phyloP scores from a whole-genome alignment of 2,329 filamentous ascomycete species.

The Aspergillus luchuensis region DNA sequence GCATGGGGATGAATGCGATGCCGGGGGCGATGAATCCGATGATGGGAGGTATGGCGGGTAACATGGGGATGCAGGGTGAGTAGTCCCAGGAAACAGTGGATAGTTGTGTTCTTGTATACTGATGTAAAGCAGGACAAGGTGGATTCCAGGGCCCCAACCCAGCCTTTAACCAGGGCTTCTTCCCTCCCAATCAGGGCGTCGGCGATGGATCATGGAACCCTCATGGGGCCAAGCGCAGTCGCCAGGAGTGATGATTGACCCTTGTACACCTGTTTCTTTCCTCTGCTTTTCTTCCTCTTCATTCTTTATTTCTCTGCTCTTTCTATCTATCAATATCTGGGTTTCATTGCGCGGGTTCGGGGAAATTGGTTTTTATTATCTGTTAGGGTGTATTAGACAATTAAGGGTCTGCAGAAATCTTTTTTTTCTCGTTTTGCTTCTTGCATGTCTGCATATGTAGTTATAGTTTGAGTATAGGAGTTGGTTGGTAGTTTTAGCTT shows the following conservation, averaged over 20 bases:
- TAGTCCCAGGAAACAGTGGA: background rate
- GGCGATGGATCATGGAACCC: constrained; percentile 73
- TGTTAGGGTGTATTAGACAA: constrained; percentile 28
- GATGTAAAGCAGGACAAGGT: constrained; percentile 40
- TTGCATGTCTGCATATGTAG: background rate
- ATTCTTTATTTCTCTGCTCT: too few relatives aligned
- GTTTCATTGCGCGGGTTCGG: constrained; percentile 15
- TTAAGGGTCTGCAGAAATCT: constrained; percentile 15
- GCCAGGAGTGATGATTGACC: constrained; percentile 60
- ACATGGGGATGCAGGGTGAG: constrained; percentile 54
- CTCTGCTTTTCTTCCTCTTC: constrained; percentile 1
- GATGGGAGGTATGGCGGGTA: constrained; percentile 52
- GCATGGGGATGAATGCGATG: constrained; percentile 58
- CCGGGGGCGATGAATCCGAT: constrained; percentile 61
- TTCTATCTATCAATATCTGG: too few relatives aligned
- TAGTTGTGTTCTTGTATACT: background rate
- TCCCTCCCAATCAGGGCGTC: constrained; percentile 54
- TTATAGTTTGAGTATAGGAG: background rate
- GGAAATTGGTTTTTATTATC: constrained; percentile 20
- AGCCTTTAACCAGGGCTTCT: constrained; percentile 75
- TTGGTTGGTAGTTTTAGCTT: too few relatives aligned
- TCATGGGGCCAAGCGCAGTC: constrained; percentile 76
- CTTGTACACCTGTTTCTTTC: constrained; percentile 9
- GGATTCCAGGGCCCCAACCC: constrained; percentile 70
- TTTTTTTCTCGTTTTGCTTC: constrained; percentile 1